A percentile compares a stretch with the other conserved stretches of the same genome.
phyloP scores from a whole-genome alignment of 441 rosid genomes.

The Metrosideros polymorpha region DNA sequence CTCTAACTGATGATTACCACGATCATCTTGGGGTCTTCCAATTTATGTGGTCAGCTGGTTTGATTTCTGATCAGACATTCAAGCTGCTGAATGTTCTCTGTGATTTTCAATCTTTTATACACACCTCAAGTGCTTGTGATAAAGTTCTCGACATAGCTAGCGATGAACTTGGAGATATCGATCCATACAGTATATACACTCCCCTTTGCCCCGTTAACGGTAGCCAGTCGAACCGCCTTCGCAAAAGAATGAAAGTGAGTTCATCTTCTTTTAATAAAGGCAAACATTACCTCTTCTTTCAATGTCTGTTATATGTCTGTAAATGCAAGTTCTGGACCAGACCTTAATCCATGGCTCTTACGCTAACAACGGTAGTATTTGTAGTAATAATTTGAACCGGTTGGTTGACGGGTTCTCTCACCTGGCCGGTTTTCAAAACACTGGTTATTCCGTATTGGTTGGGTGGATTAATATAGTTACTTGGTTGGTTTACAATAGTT shows the following conservation, averaged over 20 bases:
- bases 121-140: slow-evolving; percentile 47
- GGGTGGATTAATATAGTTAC: not conserved
- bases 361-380: not conserved
- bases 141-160: slow-evolving; percentile 42
- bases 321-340: not conserved
- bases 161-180: slow-evolving; percentile 69
- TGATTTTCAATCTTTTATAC: slow-evolving; percentile 59
- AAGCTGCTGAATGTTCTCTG: slow-evolving; percentile 45
- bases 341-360: not conserved
- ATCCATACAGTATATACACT: slow-evolving; percentile 80
- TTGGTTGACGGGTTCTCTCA: not conserved
- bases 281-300: not conserved
- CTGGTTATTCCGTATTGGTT: not conserved
- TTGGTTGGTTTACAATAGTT: not conserved
- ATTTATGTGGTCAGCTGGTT: slow-evolving; percentile 79
- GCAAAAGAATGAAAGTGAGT: slow-evolving; percentile 32
- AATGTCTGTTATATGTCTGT: not conserved
- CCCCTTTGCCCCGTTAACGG: slow-evolving; percentile 50
- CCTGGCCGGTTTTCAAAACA: not conserved
- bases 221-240: slow-evolving; percentile 41
- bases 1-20: slow-evolving; percentile 73
- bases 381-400: not conserved
- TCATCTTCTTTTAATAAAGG: not conserved
- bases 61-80: slow-evolving; percentile 87
- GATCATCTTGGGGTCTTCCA: slow-evolving; percentile 75